Conservation (phyloP, 2,329 filamentous ascomycete genomes). For the Xylariaceae sp. region DNA sequence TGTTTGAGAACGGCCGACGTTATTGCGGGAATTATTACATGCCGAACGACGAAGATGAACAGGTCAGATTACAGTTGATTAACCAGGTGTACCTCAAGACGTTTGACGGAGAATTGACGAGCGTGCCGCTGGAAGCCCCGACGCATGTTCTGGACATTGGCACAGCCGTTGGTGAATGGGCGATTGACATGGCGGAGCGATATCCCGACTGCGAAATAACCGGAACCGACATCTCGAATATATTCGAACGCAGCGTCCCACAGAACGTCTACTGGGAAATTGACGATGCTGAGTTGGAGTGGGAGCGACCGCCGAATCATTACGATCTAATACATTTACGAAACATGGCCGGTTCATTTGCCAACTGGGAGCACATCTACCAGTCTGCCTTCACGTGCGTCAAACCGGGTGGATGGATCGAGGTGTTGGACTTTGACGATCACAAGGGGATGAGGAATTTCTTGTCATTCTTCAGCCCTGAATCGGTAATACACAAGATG, state of each 20-base stretch:
- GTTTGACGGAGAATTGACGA: constrained; percentile 49
- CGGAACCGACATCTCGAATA: constrained; percentile 61
- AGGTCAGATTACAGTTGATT: constrained; percentile 62
- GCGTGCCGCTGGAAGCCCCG: constrained; percentile 46
- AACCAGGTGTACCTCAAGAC: constrained; percentile 65
- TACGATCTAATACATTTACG: constrained; percentile 62
- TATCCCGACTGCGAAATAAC: constrained; percentile 59
- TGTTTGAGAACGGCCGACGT: constrained; percentile 63
- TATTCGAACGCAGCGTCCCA: constrained; percentile 59
- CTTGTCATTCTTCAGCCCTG: constrained; percentile 45
- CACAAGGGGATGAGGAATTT: constrained; percentile 43
- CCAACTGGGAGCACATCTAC: constrained; percentile 59
- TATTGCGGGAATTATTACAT: constrained; percentile 66
- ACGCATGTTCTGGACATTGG: constrained; percentile 59
- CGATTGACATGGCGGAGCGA: constrained; percentile 56
- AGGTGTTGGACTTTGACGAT: constrained; percentile 57
- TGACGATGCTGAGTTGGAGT: constrained; percentile 61
- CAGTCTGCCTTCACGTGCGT: constrained; percentile 54
- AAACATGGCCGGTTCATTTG: constrained; percentile 58
- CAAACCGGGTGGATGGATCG: constrained; percentile 60
- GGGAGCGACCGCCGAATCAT: constrained; percentile 54
- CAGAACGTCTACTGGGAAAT: constrained; percentile 64
- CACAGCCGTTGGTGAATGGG: constrained; percentile 59
- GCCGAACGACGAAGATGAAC: constrained; percentile 68
- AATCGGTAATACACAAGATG: constrained; percentile 49